phyloP scores from a whole-genome alignment of 495 filamentous ascomycete genomes.

The Aspergillus conjunctus region DNA sequence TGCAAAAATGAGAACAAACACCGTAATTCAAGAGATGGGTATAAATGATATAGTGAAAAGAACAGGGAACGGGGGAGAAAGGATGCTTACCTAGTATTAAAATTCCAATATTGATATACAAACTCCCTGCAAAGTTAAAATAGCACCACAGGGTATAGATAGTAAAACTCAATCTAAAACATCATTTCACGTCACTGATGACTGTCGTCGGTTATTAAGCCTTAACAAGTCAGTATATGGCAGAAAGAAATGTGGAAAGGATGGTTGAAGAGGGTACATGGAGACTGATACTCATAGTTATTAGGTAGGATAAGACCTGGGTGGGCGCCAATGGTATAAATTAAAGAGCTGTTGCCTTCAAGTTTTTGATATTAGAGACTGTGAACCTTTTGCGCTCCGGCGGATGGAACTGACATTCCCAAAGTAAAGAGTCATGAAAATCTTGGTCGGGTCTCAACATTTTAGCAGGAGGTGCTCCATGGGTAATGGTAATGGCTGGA shows the following conservation, averaged over 20 bases:
- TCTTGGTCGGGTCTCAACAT: not conserved
- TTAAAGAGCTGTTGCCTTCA: no score
- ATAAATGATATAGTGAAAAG: not conserved
- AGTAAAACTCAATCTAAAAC: not conserved
- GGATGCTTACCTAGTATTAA: no score
- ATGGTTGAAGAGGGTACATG: no score
- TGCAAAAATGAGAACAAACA: no score
- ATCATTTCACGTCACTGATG: not conserved
- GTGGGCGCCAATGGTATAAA: no score
- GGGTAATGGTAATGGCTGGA: conserved; percentile 15
- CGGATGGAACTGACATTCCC: conserved; percentile 88
- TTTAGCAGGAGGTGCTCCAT: not conserved
- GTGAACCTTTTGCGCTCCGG: conserved; percentile 74
- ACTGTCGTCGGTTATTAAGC: no score
- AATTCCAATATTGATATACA: not conserved
- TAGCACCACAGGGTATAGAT: not conserved
- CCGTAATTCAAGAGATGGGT: not conserved
- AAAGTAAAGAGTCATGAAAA: conserved; percentile 45
- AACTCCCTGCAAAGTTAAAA: not conserved
- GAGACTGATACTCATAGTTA: no score
- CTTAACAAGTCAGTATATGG: no score
- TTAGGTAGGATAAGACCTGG: no score
- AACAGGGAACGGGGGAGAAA: not conserved
- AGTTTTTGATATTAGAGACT: conserved; percentile 63
- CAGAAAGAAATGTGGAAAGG: no score